These are phyloP conservation scores for Diaporthe sp. DNA, from an alignment of 2,329 filamentous ascomycete species.

Conservation along the genomic window DNA sequence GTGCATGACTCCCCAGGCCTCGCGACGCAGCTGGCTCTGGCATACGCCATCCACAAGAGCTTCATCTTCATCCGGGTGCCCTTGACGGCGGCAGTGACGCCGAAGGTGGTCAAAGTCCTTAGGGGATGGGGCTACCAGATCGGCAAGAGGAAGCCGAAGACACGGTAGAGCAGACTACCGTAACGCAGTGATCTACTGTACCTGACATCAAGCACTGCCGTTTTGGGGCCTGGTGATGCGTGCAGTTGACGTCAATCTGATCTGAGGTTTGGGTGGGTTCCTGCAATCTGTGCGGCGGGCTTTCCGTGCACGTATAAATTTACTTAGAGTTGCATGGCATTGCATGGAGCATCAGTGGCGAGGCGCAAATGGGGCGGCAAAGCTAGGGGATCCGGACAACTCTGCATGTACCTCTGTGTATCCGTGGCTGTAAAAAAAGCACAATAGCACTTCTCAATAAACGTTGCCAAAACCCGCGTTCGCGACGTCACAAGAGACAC, in stretches of 20 bases:
- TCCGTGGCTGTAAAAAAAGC: background rate
- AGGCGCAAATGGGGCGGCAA: constrained; percentile 27
- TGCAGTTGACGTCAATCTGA: constrained; percentile 39
- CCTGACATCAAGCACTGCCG: background rate
- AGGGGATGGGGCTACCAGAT: constrained; percentile 95
- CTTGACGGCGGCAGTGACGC: constrained; percentile 88
- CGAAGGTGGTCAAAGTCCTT: constrained; percentile 92
- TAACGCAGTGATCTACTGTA: constrained; percentile 34
- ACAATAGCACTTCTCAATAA: constrained; percentile 14
- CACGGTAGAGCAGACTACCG: constrained; percentile 21
- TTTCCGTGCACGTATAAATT: constrained; percentile 15
- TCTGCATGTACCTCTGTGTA: background rate
- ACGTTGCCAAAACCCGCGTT: background rate
- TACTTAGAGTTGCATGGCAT: constrained; percentile 24
- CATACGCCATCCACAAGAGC: constrained; percentile 97
- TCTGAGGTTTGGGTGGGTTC: constrained; percentile 11
- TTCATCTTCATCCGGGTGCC: constrained; percentile 98
- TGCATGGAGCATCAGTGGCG: constrained; percentile 31
- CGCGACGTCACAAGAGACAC: constrained; percentile 10
- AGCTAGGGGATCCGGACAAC: background rate
- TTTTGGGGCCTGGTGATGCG: background rate
- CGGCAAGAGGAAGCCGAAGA: constrained; percentile 72
- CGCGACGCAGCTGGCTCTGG: constrained; percentile 88
- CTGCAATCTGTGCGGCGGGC: constrained; percentile 31
- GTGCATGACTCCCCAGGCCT: constrained; percentile 60